Percentiles rank a stretch among this genome's conserved stretches.
Evolutionary conservation across 305 asterid species (phyloP).

Genomic region (Euphrasia arctica): DNA sequence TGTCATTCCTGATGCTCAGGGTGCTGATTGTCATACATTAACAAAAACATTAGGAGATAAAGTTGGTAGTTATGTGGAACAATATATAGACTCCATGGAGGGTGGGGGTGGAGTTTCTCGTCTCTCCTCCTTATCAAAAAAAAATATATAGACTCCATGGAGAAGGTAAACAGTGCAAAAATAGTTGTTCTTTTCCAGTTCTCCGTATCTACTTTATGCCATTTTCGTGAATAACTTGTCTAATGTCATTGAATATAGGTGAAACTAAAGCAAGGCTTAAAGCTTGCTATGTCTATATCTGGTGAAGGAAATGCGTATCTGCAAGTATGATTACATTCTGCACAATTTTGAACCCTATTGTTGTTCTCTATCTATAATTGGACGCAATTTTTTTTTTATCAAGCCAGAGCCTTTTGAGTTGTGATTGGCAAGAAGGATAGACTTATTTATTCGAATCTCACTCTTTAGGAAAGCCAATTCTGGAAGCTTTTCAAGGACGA

Average conservation of each 20-base stretch:
- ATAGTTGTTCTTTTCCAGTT: too few relatives aligned
- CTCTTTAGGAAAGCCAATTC: slow-evolving; percentile 72
- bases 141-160: slow-evolving; percentile 87
- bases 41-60: slow-evolving; percentile 67
- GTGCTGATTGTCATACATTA: slow-evolving; percentile 64
- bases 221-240: slow-evolving; percentile 24
- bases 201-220: too few relatives aligned
- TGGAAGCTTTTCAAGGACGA: slow-evolving; percentile 98
- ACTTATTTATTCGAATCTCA: too few relatives aligned
- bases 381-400: too few relatives aligned
- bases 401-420: too few relatives aligned
- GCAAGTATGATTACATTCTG: slow-evolving; percentile 52
- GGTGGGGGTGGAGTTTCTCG: too few relatives aligned
- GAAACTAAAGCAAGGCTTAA: slow-evolving; percentile 89
- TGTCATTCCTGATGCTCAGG: slow-evolving; percentile 61
- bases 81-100: slow-evolving; percentile 87
- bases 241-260: slow-evolving; percentile 48
- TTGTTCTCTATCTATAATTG: too few relatives aligned
- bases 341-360: slow-evolving; percentile 4
- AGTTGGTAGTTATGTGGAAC: slow-evolving; percentile 62
- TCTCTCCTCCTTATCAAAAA: too few relatives aligned
- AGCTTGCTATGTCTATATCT: slow-evolving; percentile 84
- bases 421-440: too few relatives aligned
- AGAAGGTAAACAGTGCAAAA: slow-evolving; percentile 49
- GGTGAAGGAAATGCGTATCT: slow-evolving; percentile 93